Percentiles rank a stretch among this genome's conserved stretches.
Conservation (phyloP, 495 filamentous ascomycete genomes). For the Ramalina peruviana region DNA sequence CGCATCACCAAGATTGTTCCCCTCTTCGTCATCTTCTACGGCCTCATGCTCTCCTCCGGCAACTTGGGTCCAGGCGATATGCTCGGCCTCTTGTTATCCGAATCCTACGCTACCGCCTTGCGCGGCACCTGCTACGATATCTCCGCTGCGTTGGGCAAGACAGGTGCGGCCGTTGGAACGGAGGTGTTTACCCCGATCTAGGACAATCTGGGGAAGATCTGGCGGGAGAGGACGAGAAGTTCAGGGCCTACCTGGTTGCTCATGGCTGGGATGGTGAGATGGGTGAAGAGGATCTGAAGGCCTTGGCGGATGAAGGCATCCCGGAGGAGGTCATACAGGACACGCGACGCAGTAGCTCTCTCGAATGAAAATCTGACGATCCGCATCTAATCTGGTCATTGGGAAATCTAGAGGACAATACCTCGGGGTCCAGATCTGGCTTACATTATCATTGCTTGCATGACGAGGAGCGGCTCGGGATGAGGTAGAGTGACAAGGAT, state of each 20-base stretch:
- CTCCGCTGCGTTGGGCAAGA: conserved; percentile 38
- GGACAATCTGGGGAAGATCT: conserved; percentile 29
- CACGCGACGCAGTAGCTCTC: no score
- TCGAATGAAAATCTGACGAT: no score
- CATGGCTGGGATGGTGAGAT: conserved; percentile 36
- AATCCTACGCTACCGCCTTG: conserved; percentile 36
- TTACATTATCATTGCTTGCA: no score
- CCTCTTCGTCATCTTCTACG: conserved; percentile 41
- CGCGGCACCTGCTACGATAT: conserved; percentile 38
- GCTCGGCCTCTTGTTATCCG: conserved; percentile 35
- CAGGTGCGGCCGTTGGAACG: conserved; percentile 38
- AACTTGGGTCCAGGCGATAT: conserved; percentile 39
- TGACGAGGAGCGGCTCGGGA: no score
- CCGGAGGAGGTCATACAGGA: background rate
- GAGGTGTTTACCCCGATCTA: conserved; percentile 36
- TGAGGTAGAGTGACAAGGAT: no score
- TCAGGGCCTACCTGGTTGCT: conserved; percentile 31
- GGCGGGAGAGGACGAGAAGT: conserved; percentile 27
- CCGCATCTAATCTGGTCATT: no score
- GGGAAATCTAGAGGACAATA: no score
- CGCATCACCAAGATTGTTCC: conserved; percentile 35
- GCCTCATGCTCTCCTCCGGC: conserved; percentile 36
- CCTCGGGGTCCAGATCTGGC: no score
- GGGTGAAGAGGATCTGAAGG: conserved; percentile 29
- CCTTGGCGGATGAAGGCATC: conserved; percentile 19